Evolutionary conservation across 768 basidiomycete species (phyloP), one percentile per base, ranked within the genome.

Genomic region (Jaapia argillacea): DNA sequence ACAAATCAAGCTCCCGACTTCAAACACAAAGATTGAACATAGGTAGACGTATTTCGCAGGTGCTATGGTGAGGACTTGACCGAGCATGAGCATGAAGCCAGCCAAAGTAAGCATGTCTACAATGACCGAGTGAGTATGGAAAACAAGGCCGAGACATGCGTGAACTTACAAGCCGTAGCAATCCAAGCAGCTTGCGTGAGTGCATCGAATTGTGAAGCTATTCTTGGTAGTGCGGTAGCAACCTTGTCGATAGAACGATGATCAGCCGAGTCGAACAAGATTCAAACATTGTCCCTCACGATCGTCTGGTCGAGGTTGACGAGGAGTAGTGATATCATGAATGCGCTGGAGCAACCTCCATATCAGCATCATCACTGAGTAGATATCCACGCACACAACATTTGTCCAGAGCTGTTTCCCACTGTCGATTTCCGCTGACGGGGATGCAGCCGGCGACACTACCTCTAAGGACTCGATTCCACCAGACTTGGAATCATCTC

Each of bases 1-100:
- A 50, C 70, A 73, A 28, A 71, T 49, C 14, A 66, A 48, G 1
- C 62, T 65, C 3, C 73, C 72, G 18, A 72, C 46, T 48, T 73
- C 71, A 50, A 72, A 71, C 42, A 70, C 48, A 51, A 47, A 27
- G 18, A 58, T 50, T 4, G 48, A 41, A 22, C 37, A 37, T 16
- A 54, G 33, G 38, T 49, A 57, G n/a, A 59, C 58, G 40, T 42
- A 54, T 45, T 66, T 66, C 7, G 59, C 59, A 3, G 60, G 49
- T 24, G 47, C 51, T 41, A 65, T 53, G 16, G 51, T 56, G 4
- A 62, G 45, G 10, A 61, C 22, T 37, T 62, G 61, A 18, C 61
- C 64, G 42, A 48, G 55, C 20, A 54, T 45, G 40, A 62, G 50
- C 38, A 63, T 42, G 47, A 58, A 54, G 35, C 51, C 51, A 14